Evolutionary conservation across 140 eudicot species (phyloP).

Genomic region (Erigeron philadelphicus): DNA sequence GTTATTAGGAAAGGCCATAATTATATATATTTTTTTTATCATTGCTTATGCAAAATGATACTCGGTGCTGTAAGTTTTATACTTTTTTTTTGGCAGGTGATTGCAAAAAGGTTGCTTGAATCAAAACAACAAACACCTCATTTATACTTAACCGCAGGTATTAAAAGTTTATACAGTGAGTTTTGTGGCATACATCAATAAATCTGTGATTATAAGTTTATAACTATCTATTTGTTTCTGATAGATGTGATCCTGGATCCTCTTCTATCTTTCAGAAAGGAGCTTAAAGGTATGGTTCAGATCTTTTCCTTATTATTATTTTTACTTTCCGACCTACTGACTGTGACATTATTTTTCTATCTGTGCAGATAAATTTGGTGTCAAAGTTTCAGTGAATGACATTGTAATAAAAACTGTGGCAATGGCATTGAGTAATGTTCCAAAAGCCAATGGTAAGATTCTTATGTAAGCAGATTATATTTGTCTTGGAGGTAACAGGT

Average conservation of each 20-base stretch:
- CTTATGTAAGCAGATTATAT: conserved; percentile 9
- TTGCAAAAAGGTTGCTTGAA: conserved; percentile 85
- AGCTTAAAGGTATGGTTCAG: conserved; percentile 66
- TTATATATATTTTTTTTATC: background rate
- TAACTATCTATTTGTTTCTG: conserved; percentile 17
- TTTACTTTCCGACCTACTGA: conserved; percentile 6
- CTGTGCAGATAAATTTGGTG: conserved; percentile 67
- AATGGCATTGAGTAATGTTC: conserved; percentile 73
- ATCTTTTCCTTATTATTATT: background rate
- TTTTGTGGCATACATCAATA: background rate
- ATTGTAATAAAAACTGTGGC: conserved; percentile 93
- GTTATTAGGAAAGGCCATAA: background rate
- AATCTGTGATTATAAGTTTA: conserved; percentile 22
- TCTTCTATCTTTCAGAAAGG: conserved; percentile 81
- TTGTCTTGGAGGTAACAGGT: background rate
- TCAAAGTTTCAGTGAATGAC: conserved; percentile 94
- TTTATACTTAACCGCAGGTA: conserved; percentile 82
- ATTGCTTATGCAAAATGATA: background rate
- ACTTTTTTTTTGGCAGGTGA: conserved; percentile 54
- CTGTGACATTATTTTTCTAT: conserved; percentile 10
- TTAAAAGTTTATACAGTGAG: conserved; percentile 15
- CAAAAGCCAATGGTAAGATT: conserved; percentile 83
- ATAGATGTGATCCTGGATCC: conserved; percentile 95
- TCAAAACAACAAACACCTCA: conserved; percentile 92
- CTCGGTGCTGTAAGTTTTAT: conserved; percentile 17